phyloP scores from a whole-genome alignment of 805 yeast genomes.

The Saccharomycopsis sp. region DNA sequence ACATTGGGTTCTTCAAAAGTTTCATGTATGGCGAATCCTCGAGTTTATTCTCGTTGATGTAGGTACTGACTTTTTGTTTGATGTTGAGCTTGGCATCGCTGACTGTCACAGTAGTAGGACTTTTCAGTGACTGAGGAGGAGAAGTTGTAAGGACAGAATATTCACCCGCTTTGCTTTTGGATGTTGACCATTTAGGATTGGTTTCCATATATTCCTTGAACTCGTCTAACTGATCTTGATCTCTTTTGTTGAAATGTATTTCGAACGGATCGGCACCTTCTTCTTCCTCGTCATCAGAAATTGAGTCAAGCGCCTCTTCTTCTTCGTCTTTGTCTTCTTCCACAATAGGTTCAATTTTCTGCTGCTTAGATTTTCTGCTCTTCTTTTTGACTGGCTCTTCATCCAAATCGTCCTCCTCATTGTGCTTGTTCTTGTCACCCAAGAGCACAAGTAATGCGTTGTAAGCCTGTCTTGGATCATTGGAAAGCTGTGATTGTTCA shows the following conservation, averaged over 20 bases:
- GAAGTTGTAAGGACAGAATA: conserved; percentile 17
- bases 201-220: conserved; percentile 14
- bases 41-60: conserved; percentile 27
- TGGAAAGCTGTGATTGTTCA: conserved; percentile 21
- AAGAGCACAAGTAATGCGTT: conserved; percentile 61
- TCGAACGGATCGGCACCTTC: conserved; percentile 67
- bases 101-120: neutral
- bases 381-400: conserved; percentile 17
- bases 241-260: conserved; percentile 56
- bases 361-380: conserved; percentile 27
- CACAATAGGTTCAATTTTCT: conserved; percentile 22
- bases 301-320: conserved; percentile 29
- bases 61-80: conserved; percentile 37
- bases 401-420: conserved; percentile 23
- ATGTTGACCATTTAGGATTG: conserved; percentile 29
- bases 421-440: conserved; percentile 25
- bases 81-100: conserved; percentile 33
- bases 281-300: conserved; percentile 26
- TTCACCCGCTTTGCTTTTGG: conserved; percentile 17
- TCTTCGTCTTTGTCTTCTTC: conserved; percentile 22
- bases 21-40: conserved; percentile 38
- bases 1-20: conserved; percentile 53
- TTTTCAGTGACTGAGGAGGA: conserved; percentile 18
- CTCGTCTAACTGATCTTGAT: conserved; percentile 11
- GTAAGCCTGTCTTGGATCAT: conserved; percentile 42